Conservation (phyloP, 2,329 filamentous ascomycete genomes). For the Mollisiaceae sp. region DNA sequence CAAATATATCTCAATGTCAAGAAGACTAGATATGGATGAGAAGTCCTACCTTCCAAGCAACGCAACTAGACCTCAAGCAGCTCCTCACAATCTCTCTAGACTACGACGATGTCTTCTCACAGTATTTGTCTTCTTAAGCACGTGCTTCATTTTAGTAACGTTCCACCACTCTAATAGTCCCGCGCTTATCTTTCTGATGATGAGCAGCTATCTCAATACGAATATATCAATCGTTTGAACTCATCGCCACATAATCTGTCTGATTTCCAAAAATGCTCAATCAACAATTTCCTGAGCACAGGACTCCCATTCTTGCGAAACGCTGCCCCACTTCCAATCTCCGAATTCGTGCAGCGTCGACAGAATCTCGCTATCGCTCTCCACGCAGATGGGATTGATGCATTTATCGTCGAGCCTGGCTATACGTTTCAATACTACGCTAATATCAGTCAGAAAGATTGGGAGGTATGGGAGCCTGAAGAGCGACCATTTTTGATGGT, state of each 20-base stretch:
- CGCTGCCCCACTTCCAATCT: constrained; percentile 52
- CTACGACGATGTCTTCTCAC: constrained; percentile 20
- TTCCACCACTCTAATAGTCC: background rate
- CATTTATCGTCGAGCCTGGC: constrained; percentile 66
- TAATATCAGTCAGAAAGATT: constrained; percentile 64
- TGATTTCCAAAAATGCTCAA: constrained; percentile 55
- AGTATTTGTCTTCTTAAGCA: constrained; percentile 16
- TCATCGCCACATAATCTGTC: constrained; percentile 18
- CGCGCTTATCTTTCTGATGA: background rate
- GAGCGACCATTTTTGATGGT: constrained; percentile 68
- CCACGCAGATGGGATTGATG: constrained; percentile 56
- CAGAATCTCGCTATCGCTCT: constrained; percentile 62
- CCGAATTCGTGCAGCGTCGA: constrained; percentile 60
- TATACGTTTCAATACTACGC: constrained; percentile 69
- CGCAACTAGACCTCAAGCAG: background rate
- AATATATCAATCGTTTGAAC: constrained; percentile 10
- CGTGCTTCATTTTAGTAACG: constrained; percentile 26
- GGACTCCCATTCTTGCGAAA: constrained; percentile 56
- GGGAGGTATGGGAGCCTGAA: constrained; percentile 70
- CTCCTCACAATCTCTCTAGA: constrained; percentile 4
- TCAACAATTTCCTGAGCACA: constrained; percentile 51
- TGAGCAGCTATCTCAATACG: constrained; percentile 15
- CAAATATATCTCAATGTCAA: background rate
- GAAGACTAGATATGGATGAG: background rate
- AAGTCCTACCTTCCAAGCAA: background rate